Evolutionary conservation across 495 filamentous ascomycete genomes (phyloP), one percentile per base, ranked within the genome.

Genomic region (Daldinia bambusicola): DNA sequence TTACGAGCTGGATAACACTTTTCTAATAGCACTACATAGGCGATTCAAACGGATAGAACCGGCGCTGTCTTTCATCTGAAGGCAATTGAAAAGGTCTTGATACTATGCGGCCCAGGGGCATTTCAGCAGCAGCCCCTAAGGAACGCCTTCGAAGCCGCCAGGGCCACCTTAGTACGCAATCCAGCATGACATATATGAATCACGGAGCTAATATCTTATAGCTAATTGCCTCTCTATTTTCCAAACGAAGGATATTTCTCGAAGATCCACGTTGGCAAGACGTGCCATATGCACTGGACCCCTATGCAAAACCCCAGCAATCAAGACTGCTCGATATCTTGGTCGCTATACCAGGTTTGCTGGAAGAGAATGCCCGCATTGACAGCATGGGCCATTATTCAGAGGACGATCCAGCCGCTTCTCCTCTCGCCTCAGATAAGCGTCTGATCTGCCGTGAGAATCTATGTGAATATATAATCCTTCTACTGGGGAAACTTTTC

Each of bases 141-240:
- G 45, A 74, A 68, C 40, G 72, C 72, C 10, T 74, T 74, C 38
- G 72, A 74, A 34, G 67, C 72, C 12, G 68, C 68, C 30, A 69
- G 72, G 31, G 50, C 72, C 38, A 72, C 72, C 6, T 56, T 74
- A 38, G 72, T 74, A 37, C 13, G 64, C 12, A 16, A 31, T 14
- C 18, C 16, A 0, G 9, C 20, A 9, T 50, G n/a, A n/a, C 2
- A 36, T 18, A 16, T 38, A 56, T n/a, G 14, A 16, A 10, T 53
- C 12, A 12, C 18, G 10, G 31, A 30, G 13, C 18, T 74, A 22
- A 71, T 41, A 41, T 31, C 38, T 20, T 32, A 20, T 32, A 74
- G 72, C n/a, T 71, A 58, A 52, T 55, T 13, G 55, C 68, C 16
- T 70, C 68, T 14, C 30, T 74, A 48, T 58, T 62, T 50, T 67